Evolutionary conservation across 257 asterid genomes (phyloP).

Genomic region (Nicotiana benthamiana): DNA sequence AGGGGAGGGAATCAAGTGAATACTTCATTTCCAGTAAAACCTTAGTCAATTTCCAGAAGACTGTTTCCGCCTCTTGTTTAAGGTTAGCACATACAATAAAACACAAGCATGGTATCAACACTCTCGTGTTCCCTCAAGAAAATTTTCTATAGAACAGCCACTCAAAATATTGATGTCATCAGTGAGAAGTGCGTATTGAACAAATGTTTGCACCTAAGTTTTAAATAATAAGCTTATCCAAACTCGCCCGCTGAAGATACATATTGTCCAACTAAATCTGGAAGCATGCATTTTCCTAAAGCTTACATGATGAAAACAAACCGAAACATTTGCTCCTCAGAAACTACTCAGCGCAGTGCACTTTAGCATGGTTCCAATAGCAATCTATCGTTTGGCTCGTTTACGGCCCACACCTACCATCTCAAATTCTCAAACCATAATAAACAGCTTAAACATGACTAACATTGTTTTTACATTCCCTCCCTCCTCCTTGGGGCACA

Average conservation of each 20-base stretch:
- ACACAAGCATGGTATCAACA: neutral
- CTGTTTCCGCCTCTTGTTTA: neutral
- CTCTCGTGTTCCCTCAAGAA: neutral
- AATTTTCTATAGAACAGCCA: neutral
- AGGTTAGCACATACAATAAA: neutral
- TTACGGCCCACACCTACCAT: neutral
- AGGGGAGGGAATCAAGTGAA: no score
- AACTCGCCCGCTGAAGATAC: no score
- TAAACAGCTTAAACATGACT: neutral
- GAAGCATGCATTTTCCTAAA: neutral
- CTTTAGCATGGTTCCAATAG: neutral
- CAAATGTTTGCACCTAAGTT: neutral
- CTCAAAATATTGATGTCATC: neutral
- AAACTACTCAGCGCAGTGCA: neutral
- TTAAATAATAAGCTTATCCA: neutral
- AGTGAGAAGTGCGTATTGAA: neutral
- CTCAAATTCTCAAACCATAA: neutral
- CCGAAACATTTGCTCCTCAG: neutral
- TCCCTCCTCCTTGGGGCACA: constrained; percentile 92
- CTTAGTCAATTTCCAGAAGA: no score
- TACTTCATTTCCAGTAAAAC: no score
- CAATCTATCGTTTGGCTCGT: neutral
- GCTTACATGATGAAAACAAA: neutral
- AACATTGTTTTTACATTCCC: constrained; percentile 41
- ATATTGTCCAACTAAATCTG: neutral